These are phyloP conservation scores for Globisporangium lucens DNA, from an alignment of 352 stramenopile genomes.

Conservation along the genomic window DNA sequence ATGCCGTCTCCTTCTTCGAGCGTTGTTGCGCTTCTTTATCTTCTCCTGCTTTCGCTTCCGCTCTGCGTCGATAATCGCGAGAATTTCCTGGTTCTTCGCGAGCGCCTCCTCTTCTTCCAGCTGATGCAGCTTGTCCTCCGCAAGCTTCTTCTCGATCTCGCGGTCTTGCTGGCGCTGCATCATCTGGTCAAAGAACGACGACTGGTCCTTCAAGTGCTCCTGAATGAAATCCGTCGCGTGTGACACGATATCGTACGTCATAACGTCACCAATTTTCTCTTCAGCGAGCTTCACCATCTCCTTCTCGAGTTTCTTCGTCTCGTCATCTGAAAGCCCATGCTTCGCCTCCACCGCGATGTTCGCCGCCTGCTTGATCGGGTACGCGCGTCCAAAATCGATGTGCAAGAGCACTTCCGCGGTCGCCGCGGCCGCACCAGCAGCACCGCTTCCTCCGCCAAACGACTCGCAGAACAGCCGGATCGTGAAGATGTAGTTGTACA, in stretches of 20 bases:
- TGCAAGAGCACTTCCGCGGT: slow-evolving; percentile 69
- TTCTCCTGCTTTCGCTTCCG: slow-evolving; percentile 58
- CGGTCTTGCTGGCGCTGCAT: slow-evolving; percentile 72
- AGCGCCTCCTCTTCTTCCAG: slow-evolving; percentile 60
- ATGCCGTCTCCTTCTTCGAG: slow-evolving; percentile 38
- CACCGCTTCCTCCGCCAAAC: slow-evolving; percentile 8
- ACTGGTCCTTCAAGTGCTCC: slow-evolving; percentile 79
- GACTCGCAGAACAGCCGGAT: slow-evolving; percentile 68
- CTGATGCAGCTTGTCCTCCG: slow-evolving; percentile 46
- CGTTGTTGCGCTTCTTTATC: slow-evolving; percentile 50
- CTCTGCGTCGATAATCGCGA: slow-evolving; percentile 77
- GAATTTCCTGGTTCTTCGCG: slow-evolving; percentile 70
- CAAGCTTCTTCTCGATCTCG: slow-evolving; percentile 59
- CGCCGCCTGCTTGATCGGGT: slow-evolving; percentile 60
- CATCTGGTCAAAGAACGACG: slow-evolving; percentile 88
- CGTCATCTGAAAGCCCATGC: slow-evolving; percentile 66
- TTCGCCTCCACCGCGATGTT: slow-evolving; percentile 69
- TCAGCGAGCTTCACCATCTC: slow-evolving; percentile 55
- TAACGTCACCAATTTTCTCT: slow-evolving; percentile 72
- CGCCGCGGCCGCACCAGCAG: slow-evolving; percentile 19
- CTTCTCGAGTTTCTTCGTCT: slow-evolving; percentile 50
- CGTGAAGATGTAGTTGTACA: slow-evolving; percentile 83
- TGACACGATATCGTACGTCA: slow-evolving; percentile 82
- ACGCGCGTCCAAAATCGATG: slow-evolving; percentile 66
- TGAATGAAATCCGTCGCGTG: slow-evolving; percentile 80